These are phyloP conservation scores for Aureobasidium sp. DNA, from an alignment of 2,329 filamentous ascomycete species.

Conservation along the genomic window DNA sequence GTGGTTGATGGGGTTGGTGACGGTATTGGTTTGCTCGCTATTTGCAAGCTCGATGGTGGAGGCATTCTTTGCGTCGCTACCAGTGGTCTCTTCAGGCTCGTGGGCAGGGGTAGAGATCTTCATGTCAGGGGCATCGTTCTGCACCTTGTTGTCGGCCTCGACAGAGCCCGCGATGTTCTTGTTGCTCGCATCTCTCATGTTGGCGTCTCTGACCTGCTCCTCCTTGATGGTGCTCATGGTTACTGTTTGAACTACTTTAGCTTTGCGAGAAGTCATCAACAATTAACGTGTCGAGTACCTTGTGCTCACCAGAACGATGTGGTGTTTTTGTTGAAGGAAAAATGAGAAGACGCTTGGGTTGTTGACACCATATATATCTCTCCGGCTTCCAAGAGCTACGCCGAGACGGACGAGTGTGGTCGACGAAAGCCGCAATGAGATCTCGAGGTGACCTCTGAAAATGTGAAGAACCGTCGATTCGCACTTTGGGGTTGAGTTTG, in stretches of 20 bases:
- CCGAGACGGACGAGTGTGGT: not conserved
- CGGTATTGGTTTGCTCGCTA: not conserved
- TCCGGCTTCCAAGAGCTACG: not conserved
- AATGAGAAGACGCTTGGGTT: not conserved
- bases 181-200: not conserved
- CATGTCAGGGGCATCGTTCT: not conserved
- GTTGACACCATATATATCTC: not conserved
- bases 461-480: not conserved
- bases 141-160: not conserved
- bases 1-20: not conserved
- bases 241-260: not conserved
- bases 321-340: not conserved
- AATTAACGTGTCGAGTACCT: not conserved
- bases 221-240: not conserved
- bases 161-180: not conserved
- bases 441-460: not conserved
- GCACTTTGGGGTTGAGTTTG: not conserved
- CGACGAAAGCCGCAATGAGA: not conserved
- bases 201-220: not conserved
- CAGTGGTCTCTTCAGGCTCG: not conserved
- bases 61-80: not conserved
- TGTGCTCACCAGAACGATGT: not conserved
- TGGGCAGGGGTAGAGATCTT: not conserved
- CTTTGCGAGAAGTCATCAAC: not conserved
- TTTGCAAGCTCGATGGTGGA: not conserved